Evolutionary conservation across 176 grass and related monocot genomes (phyloP), one percentile per base, ranked within the genome.

Genomic region (Areca catechu): DNA sequence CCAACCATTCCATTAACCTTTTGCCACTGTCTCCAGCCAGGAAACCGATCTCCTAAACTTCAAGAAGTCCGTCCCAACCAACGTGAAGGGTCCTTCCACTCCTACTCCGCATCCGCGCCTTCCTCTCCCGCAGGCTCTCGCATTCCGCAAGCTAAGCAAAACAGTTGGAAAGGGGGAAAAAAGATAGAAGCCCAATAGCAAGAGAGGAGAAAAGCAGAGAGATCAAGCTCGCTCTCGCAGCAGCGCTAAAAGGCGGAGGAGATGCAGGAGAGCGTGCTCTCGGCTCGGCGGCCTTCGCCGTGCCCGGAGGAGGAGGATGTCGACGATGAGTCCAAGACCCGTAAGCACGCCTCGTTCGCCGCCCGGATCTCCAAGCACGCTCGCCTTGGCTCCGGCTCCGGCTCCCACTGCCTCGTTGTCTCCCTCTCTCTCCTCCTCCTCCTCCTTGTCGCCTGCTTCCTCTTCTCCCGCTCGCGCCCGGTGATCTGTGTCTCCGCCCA

Each of bases 321-420:
- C 3, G 77, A 60, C 50, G 77, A 91, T 63, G 65, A 82, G 60
- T 71, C 83, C 22, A 74, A 86, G 61, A 74, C 75, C 60, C 77
- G 85, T 37, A 49, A 53, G 23, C 89, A 86, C 48, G 76, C 78
- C 9, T 71, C 72, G 54, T 64, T 83, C 68, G 49, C 65, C 16
- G 61, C 66, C 20, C 43, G 65, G 47, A 48, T 75, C 49, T 71
- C 78, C 27, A 24, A 77, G 48, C 76, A 85, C 77, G 15, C 80
- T 3, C 75, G 71, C 17, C 24, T 75, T 17, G 57, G 70, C 54
- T 62, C 58, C 68, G 57, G 70, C 54, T 62, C 58, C 68, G 16
- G 50, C 14, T 49, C 66, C 43, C 73, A 72, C 19, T 64, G 68
- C 19, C 69, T 72, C 19, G 56, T 51, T 23, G 78, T 52, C 22